phyloP scores from a whole-genome alignment of 495 filamentous ascomycete genomes.

The Neurospora sp. region DNA sequence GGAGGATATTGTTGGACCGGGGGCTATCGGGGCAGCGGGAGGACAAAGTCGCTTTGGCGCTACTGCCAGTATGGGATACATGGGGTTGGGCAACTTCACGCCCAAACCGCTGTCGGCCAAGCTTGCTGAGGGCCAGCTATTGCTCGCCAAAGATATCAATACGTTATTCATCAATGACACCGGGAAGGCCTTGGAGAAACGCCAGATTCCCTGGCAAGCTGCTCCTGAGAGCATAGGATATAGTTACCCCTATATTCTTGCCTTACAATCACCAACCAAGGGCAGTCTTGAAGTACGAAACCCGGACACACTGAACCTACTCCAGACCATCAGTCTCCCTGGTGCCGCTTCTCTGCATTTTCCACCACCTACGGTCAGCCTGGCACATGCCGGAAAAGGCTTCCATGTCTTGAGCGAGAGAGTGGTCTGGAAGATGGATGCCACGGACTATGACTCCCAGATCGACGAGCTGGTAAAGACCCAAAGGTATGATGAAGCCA shows the following conservation, averaged over 20 bases:
- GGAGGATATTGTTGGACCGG: slow-evolving; percentile 70
- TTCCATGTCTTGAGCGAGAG: slow-evolving; percentile 86
- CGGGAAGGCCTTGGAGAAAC: slow-evolving; percentile 70
- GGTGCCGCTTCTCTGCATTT: slow-evolving; percentile 78
- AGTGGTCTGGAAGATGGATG: slow-evolving; percentile 89
- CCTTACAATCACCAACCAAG: slow-evolving; percentile 73
- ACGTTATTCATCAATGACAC: slow-evolving; percentile 80
- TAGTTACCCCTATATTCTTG: slow-evolving; percentile 89
- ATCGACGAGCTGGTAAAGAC: slow-evolving; percentile 73
- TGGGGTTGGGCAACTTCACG: slow-evolving; percentile 82
- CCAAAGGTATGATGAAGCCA: slow-evolving; percentile 78
- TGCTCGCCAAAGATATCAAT: slow-evolving; percentile 93
- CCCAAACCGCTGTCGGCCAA: slow-evolving; percentile 82
- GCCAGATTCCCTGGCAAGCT: slow-evolving; percentile 82
- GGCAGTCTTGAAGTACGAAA: slow-evolving; percentile 87
- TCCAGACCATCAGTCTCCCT: slow-evolving; percentile 76
- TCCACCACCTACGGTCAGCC: slow-evolving; percentile 83
- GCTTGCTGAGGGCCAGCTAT: slow-evolving; percentile 69
- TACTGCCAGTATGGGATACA: slow-evolving; percentile 80
- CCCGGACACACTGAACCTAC: slow-evolving; percentile 75
- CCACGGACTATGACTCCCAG: slow-evolving; percentile 87
- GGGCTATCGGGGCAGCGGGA: slow-evolving; percentile 57
- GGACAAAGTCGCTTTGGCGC: slow-evolving; percentile 54
- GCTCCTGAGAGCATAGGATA: slow-evolving; percentile 89
- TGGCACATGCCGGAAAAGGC: slow-evolving; percentile 89